Base-by-base conservation (phyloP, 345 rosid species). In the Adansonia digitata region DNA sequence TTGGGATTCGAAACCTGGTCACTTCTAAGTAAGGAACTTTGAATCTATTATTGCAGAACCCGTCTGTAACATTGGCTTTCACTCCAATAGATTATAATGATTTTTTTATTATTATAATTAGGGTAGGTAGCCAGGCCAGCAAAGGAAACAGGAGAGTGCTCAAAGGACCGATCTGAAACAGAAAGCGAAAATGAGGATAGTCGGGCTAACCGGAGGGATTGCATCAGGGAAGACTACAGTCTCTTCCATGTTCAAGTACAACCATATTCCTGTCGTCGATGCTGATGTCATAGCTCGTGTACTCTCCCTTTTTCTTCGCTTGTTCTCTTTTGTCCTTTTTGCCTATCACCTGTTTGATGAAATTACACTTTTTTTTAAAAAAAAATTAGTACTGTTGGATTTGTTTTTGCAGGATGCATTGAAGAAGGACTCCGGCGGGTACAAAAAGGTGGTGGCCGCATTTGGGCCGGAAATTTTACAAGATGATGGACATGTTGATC, bases 161-260 rank as follows among this genome's bases (percentile, higher is more conserved):
- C 56, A 49, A 20, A 70, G 40, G 37, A n/a, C 20, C 10, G 31
- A 55, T 55, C 60, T 39, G 24, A 15, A 72, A 29, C 14, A 37
- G 35, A 17, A 60, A 35, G n/a, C 13, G 57, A 80, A 74, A 34
- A 91, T 91, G 98, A 88, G 99, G 83, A 78, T 91, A 26, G 94
- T 91, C 0, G 96, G 98, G 22, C 78, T 92, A 74, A 94, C 97
- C 0, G 98, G 98, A 62, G 98, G 97, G 74, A 94, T 94, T 60
- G 87, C 94, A 1, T 92, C 97, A 0, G 98, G 98, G 56, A 94
- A 94, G 86, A 94, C 97, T 71, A 91, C 95, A 0, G 94, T 90
- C 51, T 91, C 97, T 46, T 88, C 89, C 71, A 88, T 90, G 77
- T 92, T 92, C 88, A 90, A 88, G 75, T 84, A 89, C 75, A 85